phyloP scores from a whole-genome alignment of 805 yeast genomes.

The Pichia ethanolica region DNA sequence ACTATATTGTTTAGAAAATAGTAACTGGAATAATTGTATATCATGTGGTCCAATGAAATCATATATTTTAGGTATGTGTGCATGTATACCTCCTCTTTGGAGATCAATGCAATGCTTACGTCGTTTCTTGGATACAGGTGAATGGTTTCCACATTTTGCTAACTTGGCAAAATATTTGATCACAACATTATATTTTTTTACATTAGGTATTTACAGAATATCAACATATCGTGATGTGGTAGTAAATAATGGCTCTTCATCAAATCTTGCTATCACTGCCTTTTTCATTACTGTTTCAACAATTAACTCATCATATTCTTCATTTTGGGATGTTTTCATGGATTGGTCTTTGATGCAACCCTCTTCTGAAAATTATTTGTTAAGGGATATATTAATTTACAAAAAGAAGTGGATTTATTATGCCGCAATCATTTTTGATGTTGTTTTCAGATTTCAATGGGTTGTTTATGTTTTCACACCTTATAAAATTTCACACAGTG shows the following conservation, averaged over 20 bases:
- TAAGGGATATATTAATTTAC: slow-evolving; percentile 68
- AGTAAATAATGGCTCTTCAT: background rate
- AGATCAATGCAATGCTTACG: slow-evolving; percentile 84
- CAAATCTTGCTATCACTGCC: slow-evolving; percentile 29
- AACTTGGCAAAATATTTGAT: slow-evolving; percentile 72
- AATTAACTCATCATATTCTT: slow-evolving; percentile 60
- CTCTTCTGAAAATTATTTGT: slow-evolving; percentile 45
- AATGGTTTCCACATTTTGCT: slow-evolving; percentile 93
- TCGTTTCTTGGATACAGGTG: slow-evolving; percentile 88
- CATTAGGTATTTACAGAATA: slow-evolving; percentile 73
- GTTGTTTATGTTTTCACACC: slow-evolving; percentile 76
- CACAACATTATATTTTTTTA: slow-evolving; percentile 58
- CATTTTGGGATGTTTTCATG: slow-evolving; percentile 88
- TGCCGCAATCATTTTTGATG: slow-evolving; percentile 63
- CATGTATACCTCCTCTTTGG: slow-evolving; percentile 82
- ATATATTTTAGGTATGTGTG: slow-evolving; percentile 68
- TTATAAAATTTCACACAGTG: slow-evolving; percentile 73
- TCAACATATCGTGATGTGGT: slow-evolving; percentile 24
- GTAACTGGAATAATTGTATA: slow-evolving; percentile 55
- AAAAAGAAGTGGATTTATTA: slow-evolving; percentile 59
- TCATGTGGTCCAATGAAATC: slow-evolving; percentile 76
- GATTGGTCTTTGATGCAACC: slow-evolving; percentile 89
- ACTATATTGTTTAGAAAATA: slow-evolving; percentile 73
- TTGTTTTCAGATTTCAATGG: slow-evolving; percentile 83
- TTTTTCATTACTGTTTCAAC: slow-evolving; percentile 67